Evolutionary conservation across 2,329 filamentous ascomycete species (phyloP), one percentile per base, ranked within the genome.

Genomic region (Trichoderma sp.): DNA sequence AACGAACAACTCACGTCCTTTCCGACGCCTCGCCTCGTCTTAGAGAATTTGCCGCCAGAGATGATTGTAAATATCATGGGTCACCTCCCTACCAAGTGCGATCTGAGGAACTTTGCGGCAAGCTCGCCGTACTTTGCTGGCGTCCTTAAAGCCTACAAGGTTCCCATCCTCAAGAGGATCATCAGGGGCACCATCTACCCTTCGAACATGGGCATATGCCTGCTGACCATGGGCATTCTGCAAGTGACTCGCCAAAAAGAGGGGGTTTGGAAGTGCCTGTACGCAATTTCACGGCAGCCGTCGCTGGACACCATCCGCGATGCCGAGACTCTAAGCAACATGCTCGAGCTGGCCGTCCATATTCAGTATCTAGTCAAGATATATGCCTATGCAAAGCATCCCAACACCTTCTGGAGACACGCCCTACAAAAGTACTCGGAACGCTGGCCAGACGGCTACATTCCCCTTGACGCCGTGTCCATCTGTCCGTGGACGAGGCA

Each of bases 271-370:
- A 47, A 31, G 53, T 67, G 64, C 10, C 37, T 67, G 29, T 67
- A 58, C 37, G 64, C 55, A 27, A 40, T 67, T 11, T 24, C 64
- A 19, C 53, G 58, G 27, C 35, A 40, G 14, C 64, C 64, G 16
- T 59, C 64, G n/a, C n/a, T 67, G 40, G 55, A 59, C n/a, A 24
- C 64, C 8, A 59, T 67, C 21, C 64, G 37, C 31, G 64, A 67
- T 33, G 5, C 56, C 37, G 43, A 33, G 29, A 67, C 64, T 29
- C 64, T 67, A 11, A 27, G 64, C 56, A 52, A 59, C 55, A 67
- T 67, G 40, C 35, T 58, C 21, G 64, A 67, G n/a, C 56, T 67
- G 64, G 49, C 64, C 0, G 19, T 31, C 40, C 52, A 59, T 16
- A 59, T 67, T 24, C 27, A 67, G 19, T 52, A 49, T 14, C 24